Evolutionary conservation across 2,329 filamentous ascomycete species (phyloP).

Genomic region (Pestalotiopsis sp.): DNA sequence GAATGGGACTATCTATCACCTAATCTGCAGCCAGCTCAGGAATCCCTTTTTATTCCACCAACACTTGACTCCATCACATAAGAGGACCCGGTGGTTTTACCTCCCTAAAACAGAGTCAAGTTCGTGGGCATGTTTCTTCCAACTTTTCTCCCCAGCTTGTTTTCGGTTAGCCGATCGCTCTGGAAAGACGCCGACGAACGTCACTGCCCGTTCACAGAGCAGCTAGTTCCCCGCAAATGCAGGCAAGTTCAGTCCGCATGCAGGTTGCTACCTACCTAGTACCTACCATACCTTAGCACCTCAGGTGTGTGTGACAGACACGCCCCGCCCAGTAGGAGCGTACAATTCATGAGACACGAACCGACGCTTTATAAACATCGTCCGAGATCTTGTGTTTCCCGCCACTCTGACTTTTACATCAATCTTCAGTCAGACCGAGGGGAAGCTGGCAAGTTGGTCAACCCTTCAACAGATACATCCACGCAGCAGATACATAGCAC

Average conservation of each 20-base stretch:
- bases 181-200: slow-evolving; percentile 4
- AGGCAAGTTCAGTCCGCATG: not conserved
- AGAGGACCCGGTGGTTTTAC: not conserved
- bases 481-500: not conserved
- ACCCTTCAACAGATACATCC: not conserved
- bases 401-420: slow-evolving; percentile 20
- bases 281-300: not conserved
- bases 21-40: not conserved
- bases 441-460: not conserved
- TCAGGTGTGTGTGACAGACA: not conserved
- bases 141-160: slow-evolving; percentile 8
- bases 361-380: slow-evolving; percentile 5
- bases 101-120: slow-evolving; percentile 10
- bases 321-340: slow-evolving; percentile 1
- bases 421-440: not conserved
- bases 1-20: too few species aligned
- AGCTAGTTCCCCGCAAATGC: slow-evolving; percentile 13
- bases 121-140: slow-evolving; percentile 1
- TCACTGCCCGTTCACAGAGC: not conserved
- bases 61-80: not conserved
- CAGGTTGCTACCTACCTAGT: not conserved
- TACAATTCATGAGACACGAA: slow-evolving; percentile 4
- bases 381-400: not conserved
- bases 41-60: not conserved
- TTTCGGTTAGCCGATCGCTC: not conserved